These are phyloP conservation scores for Breynia disticha DNA, from an alignment of 441 rosid genomes.

Conservation along the genomic window DNA sequence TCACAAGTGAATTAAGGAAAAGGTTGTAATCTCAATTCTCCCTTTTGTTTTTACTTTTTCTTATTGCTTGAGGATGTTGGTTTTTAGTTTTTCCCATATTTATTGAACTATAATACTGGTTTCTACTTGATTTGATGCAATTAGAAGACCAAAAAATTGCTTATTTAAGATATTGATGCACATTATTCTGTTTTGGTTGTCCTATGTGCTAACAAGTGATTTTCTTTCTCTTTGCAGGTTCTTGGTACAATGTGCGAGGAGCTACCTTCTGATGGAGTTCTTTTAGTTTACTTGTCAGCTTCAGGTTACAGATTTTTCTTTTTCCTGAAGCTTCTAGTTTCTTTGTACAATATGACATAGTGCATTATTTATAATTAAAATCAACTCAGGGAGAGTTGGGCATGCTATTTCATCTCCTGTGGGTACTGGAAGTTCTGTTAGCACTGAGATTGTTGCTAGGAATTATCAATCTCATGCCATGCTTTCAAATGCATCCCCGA, in stretches of 20 bases:
- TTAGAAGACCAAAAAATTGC: not conserved
- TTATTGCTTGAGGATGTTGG: too few species aligned
- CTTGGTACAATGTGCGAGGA: conserved; percentile 83
- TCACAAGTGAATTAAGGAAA: too few species aligned
- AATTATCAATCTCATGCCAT: conserved; percentile 40
- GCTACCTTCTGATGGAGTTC: conserved; percentile 73
- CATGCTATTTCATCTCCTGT: conserved; percentile 37
- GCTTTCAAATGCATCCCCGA: conserved; percentile 35
- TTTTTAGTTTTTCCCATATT: too few species aligned
- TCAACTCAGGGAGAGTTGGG: conserved; percentile 42
- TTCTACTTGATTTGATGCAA: not conserved
- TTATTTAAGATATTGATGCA: not conserved
- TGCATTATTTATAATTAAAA: conserved; percentile 17
- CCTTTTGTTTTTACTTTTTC: too few species aligned
- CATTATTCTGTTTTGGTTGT: conserved; percentile 4
- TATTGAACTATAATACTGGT: too few species aligned
- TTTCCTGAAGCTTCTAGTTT: conserved; percentile 5
- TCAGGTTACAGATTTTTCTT: conserved; percentile 43
- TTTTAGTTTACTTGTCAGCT: conserved; percentile 79
- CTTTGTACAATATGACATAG: conserved; percentile 10
- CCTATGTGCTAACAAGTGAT: conserved; percentile 5
- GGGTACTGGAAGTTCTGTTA: conserved; percentile 38
- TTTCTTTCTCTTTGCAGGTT: conserved; percentile 43
- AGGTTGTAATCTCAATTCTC: too few species aligned
- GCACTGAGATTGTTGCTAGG: conserved; percentile 36